Evolutionary conservation across 2,329 filamentous ascomycete species (phyloP).

Genomic region (Drechslerella coelobrocha): DNA sequence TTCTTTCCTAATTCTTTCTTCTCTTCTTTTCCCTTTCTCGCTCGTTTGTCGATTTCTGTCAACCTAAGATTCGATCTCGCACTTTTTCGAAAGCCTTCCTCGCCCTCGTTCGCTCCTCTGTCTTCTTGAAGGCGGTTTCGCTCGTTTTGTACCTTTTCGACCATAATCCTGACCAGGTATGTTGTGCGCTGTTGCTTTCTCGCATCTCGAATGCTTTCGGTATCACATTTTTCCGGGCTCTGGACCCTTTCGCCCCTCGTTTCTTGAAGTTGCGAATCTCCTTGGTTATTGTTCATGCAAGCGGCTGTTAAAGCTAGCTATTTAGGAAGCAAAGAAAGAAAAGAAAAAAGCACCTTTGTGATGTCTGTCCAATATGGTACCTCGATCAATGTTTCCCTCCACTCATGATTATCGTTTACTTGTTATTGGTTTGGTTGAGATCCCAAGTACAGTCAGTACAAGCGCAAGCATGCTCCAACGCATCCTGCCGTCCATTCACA

Average conservation of each 20-base stretch:
- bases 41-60: conserved; percentile 23
- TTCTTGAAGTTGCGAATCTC: too few relatives aligned
- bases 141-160: background rate
- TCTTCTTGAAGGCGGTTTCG: background rate
- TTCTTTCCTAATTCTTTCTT: conserved; percentile 8
- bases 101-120: background rate
- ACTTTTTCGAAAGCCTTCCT: background rate
- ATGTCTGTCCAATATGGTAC: too few relatives aligned
- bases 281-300: too few relatives aligned
- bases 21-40: conserved; percentile 17
- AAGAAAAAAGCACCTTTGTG: too few relatives aligned
- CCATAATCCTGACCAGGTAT: background rate
- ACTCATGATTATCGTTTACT: too few relatives aligned
- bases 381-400: too few relatives aligned
- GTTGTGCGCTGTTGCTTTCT: background rate
- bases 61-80: background rate
- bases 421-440: too few relatives aligned
- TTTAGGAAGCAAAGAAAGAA: too few relatives aligned
- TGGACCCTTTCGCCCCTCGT: too few relatives aligned
- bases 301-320: too few relatives aligned
- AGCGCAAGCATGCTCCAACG: background rate
- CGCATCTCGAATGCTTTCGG: background rate
- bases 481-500: background rate
- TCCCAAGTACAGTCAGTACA: background rate
- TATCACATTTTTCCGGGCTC: background rate